Evolutionary conservation across 2,329 filamentous ascomycete genomes (phyloP).

Genomic region (Coniosporium tulheliwenetii): DNA sequence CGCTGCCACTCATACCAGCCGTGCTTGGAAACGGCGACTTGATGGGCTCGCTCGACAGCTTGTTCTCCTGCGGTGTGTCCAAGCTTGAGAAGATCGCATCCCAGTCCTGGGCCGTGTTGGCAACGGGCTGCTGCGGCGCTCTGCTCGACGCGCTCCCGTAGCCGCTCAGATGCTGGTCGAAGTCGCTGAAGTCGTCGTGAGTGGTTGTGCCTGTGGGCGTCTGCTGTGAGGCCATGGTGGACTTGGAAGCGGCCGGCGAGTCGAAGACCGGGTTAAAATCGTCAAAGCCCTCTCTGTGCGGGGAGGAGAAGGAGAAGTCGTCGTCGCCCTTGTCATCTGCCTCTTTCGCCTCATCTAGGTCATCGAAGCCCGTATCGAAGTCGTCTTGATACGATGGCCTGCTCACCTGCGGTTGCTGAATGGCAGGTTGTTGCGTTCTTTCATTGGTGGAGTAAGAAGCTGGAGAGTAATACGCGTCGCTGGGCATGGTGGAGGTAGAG

Average conservation of each 20-base stretch:
- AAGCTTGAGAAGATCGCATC: slow-evolving; percentile 82
- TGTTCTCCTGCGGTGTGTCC: slow-evolving; percentile 35
- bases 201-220: slow-evolving; percentile 16
- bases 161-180: slow-evolving; percentile 27
- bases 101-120: slow-evolving; percentile 58
- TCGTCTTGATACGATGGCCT: slow-evolving; percentile 52
- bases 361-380: slow-evolving; percentile 67
- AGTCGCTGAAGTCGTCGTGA: slow-evolving; percentile 33
- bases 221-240: slow-evolving; percentile 27
- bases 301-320: slow-evolving; percentile 57
- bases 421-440: neutral
- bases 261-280: slow-evolving; percentile 77
- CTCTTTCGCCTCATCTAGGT: slow-evolving; percentile 71
- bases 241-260: slow-evolving; percentile 38
- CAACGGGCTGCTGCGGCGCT: slow-evolving; percentile 20
- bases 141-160: slow-evolving; percentile 11
- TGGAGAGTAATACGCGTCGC: slow-evolving; percentile 23
- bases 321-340: slow-evolving; percentile 52
- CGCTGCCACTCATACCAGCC: neutral
- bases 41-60: slow-evolving; percentile 16
- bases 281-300: slow-evolving; percentile 47
- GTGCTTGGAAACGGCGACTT: slow-evolving; percentile 15
- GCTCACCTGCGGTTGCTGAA: slow-evolving; percentile 18
- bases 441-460: no score
- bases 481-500: slow-evolving; percentile 22